Conservation (phyloP, 2,329 filamentous ascomycete species). For the Escovopsis sp. region DNA sequence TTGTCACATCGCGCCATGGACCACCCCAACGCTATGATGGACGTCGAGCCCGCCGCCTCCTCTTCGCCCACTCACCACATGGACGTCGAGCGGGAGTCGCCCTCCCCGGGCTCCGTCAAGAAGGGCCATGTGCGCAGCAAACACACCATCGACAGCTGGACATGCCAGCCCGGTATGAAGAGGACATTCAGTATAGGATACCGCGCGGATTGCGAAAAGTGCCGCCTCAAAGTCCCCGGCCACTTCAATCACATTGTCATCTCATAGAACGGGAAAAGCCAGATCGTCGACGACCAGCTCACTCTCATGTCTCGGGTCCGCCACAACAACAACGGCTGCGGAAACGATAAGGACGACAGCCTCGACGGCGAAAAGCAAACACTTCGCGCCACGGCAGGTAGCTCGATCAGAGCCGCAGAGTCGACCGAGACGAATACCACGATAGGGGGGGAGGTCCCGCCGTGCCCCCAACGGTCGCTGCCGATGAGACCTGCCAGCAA, state of each 20-base stretch:
- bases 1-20: conserved; percentile 24
- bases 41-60: too few species aligned
- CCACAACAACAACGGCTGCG: too few species aligned
- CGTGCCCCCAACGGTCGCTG: too few species aligned
- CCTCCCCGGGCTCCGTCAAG: conserved; percentile 31
- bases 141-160: conserved; percentile 46
- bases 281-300: conserved; percentile 11
- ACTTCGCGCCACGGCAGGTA: too few species aligned
- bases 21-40: conserved; percentile 24
- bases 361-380: too few species aligned
- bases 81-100: conserved; percentile 20
- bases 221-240: conserved; percentile 55
- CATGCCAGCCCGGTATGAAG: conserved; percentile 47
- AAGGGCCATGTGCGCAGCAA: conserved; percentile 42
- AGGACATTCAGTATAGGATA: conserved; percentile 66
- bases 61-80: conserved; percentile 10
- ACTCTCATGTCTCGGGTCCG: too few species aligned
- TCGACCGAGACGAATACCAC: too few species aligned
- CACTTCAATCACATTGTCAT: conserved; percentile 71
- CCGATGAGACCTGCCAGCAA: too few species aligned
- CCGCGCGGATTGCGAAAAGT: conserved; percentile 64
- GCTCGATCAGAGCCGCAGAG: too few species aligned
- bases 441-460: too few species aligned
- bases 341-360: too few species aligned
- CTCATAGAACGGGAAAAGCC: conserved; percentile 28